These are phyloP conservation scores for Solanum pinnatisectum DNA, from an alignment of 257 asterid genomes.

Conservation along the genomic window DNA sequence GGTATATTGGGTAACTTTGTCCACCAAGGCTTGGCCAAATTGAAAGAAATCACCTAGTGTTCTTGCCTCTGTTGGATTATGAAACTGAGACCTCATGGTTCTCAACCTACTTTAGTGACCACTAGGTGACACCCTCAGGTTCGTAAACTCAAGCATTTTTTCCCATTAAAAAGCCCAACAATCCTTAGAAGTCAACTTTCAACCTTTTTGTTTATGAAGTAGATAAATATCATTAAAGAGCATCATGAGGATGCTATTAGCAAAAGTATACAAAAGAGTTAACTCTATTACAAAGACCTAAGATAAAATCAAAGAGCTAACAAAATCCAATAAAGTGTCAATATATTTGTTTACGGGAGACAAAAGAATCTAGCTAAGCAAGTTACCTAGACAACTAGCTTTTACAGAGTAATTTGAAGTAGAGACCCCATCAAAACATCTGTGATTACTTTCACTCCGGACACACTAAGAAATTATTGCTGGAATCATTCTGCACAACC, in stretches of 20 bases:
- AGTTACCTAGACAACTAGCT: neutral
- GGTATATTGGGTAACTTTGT: neutral
- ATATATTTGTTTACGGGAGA: neutral
- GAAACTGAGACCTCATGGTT: neutral
- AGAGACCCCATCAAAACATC: neutral
- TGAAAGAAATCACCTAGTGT: neutral
- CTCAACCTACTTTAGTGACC: neutral
- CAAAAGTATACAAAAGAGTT: neutral
- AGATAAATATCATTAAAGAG: neutral
- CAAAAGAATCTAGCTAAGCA: neutral
- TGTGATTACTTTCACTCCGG: neutral
- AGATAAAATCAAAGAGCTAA: neutral
- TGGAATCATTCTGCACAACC: neutral
- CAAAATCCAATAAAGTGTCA: neutral
- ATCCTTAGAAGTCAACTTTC: neutral
- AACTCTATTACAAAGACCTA: neutral
- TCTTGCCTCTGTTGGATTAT: neutral
- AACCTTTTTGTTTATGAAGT: neutral
- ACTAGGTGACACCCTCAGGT: neutral
- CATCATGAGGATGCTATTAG: neutral
- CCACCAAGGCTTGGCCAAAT: neutral
- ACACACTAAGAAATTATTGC: neutral
- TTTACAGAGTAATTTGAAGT: neutral
- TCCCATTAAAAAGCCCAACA: neutral
- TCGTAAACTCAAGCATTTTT: neutral